Conservation (phyloP, 305 asterid genomes). For the Fraxinus albicans region DNA sequence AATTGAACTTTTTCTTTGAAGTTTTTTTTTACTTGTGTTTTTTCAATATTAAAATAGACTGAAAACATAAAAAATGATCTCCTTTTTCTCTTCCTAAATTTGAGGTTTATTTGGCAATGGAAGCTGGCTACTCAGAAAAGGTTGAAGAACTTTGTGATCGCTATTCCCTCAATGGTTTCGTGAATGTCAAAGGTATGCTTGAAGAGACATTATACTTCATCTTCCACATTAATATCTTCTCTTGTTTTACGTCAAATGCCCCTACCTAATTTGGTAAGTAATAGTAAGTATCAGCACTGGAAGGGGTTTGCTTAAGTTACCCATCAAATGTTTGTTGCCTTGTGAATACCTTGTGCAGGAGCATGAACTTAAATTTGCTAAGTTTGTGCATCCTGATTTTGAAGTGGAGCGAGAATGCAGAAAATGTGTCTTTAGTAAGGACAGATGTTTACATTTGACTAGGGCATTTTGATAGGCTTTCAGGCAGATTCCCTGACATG, state of each 20-base stretch:
- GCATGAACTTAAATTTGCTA: background rate
- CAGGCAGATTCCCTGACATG: background rate
- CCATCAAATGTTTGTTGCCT: background rate
- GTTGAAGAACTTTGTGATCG: conserved; percentile 89
- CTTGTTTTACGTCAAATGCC: background rate
- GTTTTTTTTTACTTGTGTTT: background rate
- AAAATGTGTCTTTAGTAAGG: background rate
- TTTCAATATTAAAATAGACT: conserved; percentile 4
- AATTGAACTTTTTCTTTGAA: conserved; percentile 14
- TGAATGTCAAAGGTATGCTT: conserved; percentile 60
- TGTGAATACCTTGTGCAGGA: background rate
- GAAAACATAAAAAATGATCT: conserved; percentile 5
- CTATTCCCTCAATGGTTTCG: conserved; percentile 74
- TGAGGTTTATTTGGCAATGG: conserved; percentile 96
- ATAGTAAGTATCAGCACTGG: background rate
- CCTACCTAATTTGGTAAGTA: background rate
- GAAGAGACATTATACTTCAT: conserved; percentile 8
- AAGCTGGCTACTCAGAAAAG: conserved; percentile 92
- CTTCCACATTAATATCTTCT: background rate
- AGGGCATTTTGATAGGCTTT: background rate
- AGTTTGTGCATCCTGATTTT: background rate
- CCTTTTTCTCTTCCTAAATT: conserved; percentile 20
- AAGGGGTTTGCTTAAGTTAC: background rate
- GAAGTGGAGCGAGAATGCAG: background rate
- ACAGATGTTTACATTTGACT: background rate